Percentiles rank a stretch among this genome's conserved stretches.
phyloP scores from a whole-genome alignment of 768 basidiomycete species.

The Galerina sulciceps region DNA sequence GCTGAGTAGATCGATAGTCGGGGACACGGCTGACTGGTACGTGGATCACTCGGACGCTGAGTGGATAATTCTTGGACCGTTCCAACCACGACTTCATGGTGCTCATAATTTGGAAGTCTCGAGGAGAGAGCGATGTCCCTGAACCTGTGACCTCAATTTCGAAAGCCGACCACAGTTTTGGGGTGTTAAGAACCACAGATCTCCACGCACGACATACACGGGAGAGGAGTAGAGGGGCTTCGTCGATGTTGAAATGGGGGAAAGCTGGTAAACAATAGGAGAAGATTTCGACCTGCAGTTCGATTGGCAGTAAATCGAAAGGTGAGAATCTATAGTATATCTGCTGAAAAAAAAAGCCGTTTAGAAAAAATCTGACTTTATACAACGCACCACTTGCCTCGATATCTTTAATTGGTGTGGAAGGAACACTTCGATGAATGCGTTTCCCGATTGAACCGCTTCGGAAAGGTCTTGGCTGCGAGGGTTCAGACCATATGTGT shows the following conservation, averaged over 20 bases:
- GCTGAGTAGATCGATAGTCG: constrained; percentile 26
- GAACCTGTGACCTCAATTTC: constrained; percentile 33
- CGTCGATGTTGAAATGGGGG: constrained; percentile 32
- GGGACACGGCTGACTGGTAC: constrained; percentile 18
- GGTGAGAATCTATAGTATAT: constrained; percentile 6
- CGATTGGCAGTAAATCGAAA: constrained; percentile 45
- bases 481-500: not conserved
- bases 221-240: constrained; percentile 42
- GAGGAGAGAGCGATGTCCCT: constrained; percentile 6
- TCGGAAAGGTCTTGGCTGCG: no score
- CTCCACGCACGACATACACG: constrained; percentile 49
- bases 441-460: not conserved
- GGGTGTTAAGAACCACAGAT: constrained; percentile 37
- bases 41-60: constrained; percentile 36
- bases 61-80: constrained; percentile 36
- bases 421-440: not conserved
- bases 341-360: not conserved
- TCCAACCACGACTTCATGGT: constrained; percentile 39
- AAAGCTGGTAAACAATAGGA: constrained; percentile 36
- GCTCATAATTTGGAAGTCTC: constrained; percentile 22
- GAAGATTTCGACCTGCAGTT: constrained; percentile 53
- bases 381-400: not conserved
- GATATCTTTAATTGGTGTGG: not conserved
- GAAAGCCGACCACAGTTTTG: constrained; percentile 54
- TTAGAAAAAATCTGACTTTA: not conserved